Percentiles rank a stretch among this genome's conserved stretches.
Evolutionary conservation across 495 filamentous ascomycete species (phyloP).

Genomic region (Aspergillus carlsbadensis): DNA sequence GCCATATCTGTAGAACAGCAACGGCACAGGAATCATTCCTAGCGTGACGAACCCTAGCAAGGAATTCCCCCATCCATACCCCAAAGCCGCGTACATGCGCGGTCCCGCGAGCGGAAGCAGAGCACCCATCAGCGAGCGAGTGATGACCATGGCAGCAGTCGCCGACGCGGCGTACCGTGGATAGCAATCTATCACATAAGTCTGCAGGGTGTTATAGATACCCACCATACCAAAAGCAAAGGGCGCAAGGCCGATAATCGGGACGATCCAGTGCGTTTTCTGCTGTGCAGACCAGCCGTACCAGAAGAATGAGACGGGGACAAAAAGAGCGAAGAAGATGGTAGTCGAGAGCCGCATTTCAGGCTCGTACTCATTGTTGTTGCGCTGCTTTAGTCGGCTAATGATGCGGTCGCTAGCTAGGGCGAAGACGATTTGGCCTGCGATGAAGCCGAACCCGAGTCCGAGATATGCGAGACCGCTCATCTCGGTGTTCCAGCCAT

Average conservation of each 20-base stretch:
- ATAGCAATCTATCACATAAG: slow-evolving; percentile 37
- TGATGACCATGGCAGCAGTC: slow-evolving; percentile 54
- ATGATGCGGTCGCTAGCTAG: slow-evolving; percentile 46
- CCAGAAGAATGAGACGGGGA: slow-evolving; percentile 31
- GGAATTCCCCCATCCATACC: slow-evolving; percentile 67
- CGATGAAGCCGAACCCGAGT: slow-evolving; percentile 58
- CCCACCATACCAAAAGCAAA: slow-evolving; percentile 28
- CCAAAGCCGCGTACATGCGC: slow-evolving; percentile 58
- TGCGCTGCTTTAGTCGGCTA: slow-evolving; percentile 32
- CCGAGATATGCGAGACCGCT: slow-evolving; percentile 68
- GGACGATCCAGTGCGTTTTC: slow-evolving; percentile 34
- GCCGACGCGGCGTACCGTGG: slow-evolving; percentile 53
- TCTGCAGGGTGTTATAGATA: slow-evolving; percentile 30
- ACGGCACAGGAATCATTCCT: slow-evolving; percentile 39
- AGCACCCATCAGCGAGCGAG: slow-evolving; percentile 59
- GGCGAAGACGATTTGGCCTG: slow-evolving; percentile 46
- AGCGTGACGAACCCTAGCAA: slow-evolving; percentile 64
- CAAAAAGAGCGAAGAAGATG: slow-evolving; percentile 51
- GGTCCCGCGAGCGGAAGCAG: slow-evolving; percentile 63
- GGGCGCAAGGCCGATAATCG: slow-evolving; percentile 30
- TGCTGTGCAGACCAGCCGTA: slow-evolving; percentile 32
- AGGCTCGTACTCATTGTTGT: slow-evolving; percentile 55
- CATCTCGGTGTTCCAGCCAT: slow-evolving; percentile 60
- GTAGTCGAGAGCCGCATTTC: slow-evolving; percentile 67
- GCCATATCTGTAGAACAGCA: slow-evolving; percentile 34